Evolutionary conservation across 2,329 filamentous ascomycete genomes (phyloP).

Genomic region (Phyllosticta capitalensis): DNA sequence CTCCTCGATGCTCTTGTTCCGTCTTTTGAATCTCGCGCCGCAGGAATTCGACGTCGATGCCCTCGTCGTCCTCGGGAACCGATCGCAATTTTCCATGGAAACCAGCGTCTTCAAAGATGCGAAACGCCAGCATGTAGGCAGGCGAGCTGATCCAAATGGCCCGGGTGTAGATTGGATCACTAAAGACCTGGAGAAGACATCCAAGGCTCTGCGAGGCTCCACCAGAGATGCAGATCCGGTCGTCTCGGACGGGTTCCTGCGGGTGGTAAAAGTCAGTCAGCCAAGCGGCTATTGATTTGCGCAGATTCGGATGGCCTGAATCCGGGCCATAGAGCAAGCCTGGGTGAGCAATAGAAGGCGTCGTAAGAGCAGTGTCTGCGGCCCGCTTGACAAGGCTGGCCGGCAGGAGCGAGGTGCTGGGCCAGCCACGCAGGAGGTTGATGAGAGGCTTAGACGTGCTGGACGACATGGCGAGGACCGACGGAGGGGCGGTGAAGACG

Average conservation of each 20-base stretch:
- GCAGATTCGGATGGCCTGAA: slow-evolving; percentile 60
- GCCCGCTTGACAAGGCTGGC: slow-evolving; percentile 52
- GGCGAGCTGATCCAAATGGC: slow-evolving; percentile 75
- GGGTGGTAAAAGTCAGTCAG: slow-evolving; percentile 53
- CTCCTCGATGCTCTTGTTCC: slow-evolving; percentile 26
- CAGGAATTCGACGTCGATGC: slow-evolving; percentile 59
- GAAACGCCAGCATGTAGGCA: slow-evolving; percentile 73
- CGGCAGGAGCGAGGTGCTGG: slow-evolving; percentile 55
- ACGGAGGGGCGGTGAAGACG: not conserved
- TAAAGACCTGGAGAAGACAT: slow-evolving; percentile 67
- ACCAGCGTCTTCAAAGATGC: slow-evolving; percentile 76
- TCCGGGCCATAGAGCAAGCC: slow-evolving; percentile 76
- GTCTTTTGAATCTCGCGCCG: slow-evolving; percentile 41
- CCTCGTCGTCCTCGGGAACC: slow-evolving; percentile 68
- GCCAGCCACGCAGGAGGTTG: slow-evolving; percentile 62
- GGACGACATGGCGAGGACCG: not conserved
- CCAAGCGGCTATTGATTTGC: slow-evolving; percentile 61
- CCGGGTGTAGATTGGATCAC: slow-evolving; percentile 65
- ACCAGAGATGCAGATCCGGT: slow-evolving; percentile 70
- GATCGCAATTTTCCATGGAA: slow-evolving; percentile 58
- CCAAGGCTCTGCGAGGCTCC: slow-evolving; percentile 79
- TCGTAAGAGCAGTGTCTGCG: slow-evolving; percentile 50
- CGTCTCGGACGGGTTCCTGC: slow-evolving; percentile 34
- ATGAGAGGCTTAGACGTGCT: slow-evolving; percentile 37
- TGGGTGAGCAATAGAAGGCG: slow-evolving; percentile 48